Base-by-base conservation (phyloP, 805 yeast genomes). In the Zygotorulaspora sp. region DNA sequence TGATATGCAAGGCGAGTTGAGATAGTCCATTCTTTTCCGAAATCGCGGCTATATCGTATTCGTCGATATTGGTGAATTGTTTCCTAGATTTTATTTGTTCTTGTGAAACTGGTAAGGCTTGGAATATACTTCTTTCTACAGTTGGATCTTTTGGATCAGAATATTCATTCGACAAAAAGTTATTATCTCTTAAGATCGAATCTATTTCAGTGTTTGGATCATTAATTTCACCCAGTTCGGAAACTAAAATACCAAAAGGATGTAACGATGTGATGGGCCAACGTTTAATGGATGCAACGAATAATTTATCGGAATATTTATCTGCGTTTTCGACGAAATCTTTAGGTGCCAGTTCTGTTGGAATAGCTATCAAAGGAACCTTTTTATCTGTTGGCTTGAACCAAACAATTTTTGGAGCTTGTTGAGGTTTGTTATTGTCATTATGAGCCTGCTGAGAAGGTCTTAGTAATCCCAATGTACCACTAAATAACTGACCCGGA, bases 211-310 rank as follows among this genome's bases (percentile, higher is more conserved):
- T 85, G 15, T 72, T 68, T 2, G 79, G 74, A 45, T 82, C 90
- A 48, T 80, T 85, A 53, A 84, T 77, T 25, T 77, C 73, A 16
- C 98, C 98, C 45, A 92, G 68, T 50, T 84, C 85, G 31, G 89
- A 83, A 17, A 90, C 82, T 40, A 92, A 68, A 20, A 96, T 88
- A 52, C 98, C 98, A 58, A 92, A 92, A 4, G 98, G 98, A 68
- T 92, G 98, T 61, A 92, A 73, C 0, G 97, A 90, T 7, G 98
- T 92, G 62, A 92, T 92, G 56, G 98, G 98, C 98, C 98, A 92
- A 63, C 98, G 81, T 62, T 92, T 92, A 55, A 92, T 90, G 1
- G 95, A 83, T 0, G 97, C 97, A 44, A 92, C 90, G 58, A 90
- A 92, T 35, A 89, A 66, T 52, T 81, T 84, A 57, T 85, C 78